A percentile compares a stretch with the other conserved stretches of the same genome.
phyloP scores from a whole-genome alignment of 495 filamentous ascomycete species.

The Pseudevernia furfuracea region DNA sequence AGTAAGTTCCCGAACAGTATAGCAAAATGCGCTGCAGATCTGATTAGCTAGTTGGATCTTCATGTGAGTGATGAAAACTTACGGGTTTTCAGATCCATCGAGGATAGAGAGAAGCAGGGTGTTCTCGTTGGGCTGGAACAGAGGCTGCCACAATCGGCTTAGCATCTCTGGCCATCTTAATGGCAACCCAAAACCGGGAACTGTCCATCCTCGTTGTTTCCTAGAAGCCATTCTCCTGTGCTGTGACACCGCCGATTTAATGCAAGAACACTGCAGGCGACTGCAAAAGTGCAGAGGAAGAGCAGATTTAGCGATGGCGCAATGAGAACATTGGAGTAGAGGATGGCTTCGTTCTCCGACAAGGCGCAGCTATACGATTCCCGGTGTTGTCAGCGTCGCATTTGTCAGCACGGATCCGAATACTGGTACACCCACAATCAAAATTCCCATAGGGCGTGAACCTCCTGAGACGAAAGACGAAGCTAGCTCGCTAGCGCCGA shows the following conservation, averaged over 20 bases:
- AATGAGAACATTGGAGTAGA: too few relatives aligned
- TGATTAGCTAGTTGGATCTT: background rate
- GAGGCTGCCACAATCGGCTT: slow-evolving; percentile 6
- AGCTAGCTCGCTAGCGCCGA: too few relatives aligned
- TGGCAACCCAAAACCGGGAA: slow-evolving; percentile 40
- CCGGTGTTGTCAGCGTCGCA: too few relatives aligned
- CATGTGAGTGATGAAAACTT: slow-evolving; percentile 5
- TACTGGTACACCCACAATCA: too few relatives aligned
- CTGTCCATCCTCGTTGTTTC: slow-evolving; percentile 17
- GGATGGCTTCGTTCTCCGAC: too few relatives aligned
- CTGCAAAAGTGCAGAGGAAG: too few relatives aligned
- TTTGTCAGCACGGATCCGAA: too few relatives aligned
- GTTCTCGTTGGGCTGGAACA: slow-evolving; percentile 8
- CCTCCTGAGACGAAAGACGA: too few relatives aligned
- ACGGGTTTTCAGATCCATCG: slow-evolving; percentile 30
- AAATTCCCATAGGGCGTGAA: too few relatives aligned
- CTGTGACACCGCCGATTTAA: background rate
- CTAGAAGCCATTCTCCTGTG: slow-evolving; percentile 15
- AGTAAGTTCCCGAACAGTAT: slow-evolving; percentile 36
- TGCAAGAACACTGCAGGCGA: background rate
- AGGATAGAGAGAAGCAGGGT: slow-evolving; percentile 17
- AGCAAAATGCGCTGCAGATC: slow-evolving; percentile 28
- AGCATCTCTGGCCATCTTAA: slow-evolving; percentile 32
- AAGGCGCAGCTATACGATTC: too few relatives aligned
- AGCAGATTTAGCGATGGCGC: background rate